phyloP scores from a whole-genome alignment of 176 grass and related monocot genomes.

The Pontederia paniculata region DNA sequence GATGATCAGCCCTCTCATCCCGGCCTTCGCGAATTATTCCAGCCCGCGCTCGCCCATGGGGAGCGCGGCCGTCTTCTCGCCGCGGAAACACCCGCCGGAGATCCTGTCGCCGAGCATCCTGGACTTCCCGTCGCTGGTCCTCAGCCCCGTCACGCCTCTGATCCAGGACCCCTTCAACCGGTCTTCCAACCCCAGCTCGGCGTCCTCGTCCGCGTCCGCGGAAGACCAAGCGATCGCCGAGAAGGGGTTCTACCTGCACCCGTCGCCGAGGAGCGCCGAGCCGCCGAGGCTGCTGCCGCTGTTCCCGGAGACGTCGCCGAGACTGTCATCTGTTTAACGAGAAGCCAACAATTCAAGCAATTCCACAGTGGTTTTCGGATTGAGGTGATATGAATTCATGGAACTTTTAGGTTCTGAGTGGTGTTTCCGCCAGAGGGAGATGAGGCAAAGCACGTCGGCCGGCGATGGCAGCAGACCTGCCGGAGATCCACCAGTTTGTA shows the following conservation, averaged over 20 bases:
- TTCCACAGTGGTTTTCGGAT: too few species aligned
- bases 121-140: conserved; percentile 58
- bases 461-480: too few species aligned
- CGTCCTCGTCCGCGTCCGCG: conserved; percentile 22
- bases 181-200: conserved; percentile 13
- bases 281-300: conserved; percentile 76
- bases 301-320: conserved; percentile 64
- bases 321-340: conserved; percentile 28
- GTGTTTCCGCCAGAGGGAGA: too few species aligned
- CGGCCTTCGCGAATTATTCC: conserved; percentile 26
- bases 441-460: too few species aligned
- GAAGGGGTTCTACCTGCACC: conserved; percentile 74
- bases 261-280: conserved; percentile 49
- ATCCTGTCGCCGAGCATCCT: conserved; percentile 90
- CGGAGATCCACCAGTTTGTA: background rate
- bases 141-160: conserved; percentile 88
- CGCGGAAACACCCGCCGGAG: conserved; percentile 34
- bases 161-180: conserved; percentile 49
- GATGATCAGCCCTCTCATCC: conserved; percentile 70
- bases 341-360: background rate
- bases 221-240: conserved; percentile 73
- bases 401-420: too few species aligned
- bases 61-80: conserved; percentile 17
- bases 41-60: background rate
- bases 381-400: too few species aligned